Evolutionary conservation across 2,329 filamentous ascomycete genomes (phyloP).

Genomic region (Akanthomyces muscarius): DNA sequence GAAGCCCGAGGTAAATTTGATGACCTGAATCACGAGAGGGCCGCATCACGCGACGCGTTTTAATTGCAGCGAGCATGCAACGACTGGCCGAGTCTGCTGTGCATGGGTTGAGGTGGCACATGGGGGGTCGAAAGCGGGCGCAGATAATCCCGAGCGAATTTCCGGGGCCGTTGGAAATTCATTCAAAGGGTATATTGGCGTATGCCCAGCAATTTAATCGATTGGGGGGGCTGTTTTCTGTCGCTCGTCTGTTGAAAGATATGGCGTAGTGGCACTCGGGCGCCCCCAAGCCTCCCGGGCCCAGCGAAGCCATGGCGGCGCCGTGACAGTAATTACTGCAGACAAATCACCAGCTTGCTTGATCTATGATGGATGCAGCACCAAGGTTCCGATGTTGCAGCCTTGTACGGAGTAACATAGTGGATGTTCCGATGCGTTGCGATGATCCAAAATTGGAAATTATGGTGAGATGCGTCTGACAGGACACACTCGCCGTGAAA

Average conservation of each 20-base stretch:
- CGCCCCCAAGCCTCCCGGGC: background rate
- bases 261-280: background rate
- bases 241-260: background rate
- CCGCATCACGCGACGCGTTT: constrained; percentile 16
- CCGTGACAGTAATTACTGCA: too few relatives aligned
- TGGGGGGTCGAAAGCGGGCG: background rate
- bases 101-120: background rate
- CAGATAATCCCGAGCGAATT: background rate
- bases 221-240: background rate
- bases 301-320: background rate
- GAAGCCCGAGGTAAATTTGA: background rate
- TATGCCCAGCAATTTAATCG: background rate
- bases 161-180: background rate
- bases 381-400: background rate
- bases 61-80: background rate
- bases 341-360: background rate
- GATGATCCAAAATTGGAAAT: background rate
- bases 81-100: background rate
- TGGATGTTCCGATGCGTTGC: background rate
- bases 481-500: background rate
- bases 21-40: constrained; percentile 1
- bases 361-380: too few relatives aligned
- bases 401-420: background rate
- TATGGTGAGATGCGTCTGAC: background rate
- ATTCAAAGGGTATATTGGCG: constrained; percentile 1